A percentile compares a stretch with the other conserved stretches of the same genome.
These are phyloP conservation scores for Suhomyces sp. DNA, from an alignment of 805 yeast species.

Conservation along the genomic window DNA sequence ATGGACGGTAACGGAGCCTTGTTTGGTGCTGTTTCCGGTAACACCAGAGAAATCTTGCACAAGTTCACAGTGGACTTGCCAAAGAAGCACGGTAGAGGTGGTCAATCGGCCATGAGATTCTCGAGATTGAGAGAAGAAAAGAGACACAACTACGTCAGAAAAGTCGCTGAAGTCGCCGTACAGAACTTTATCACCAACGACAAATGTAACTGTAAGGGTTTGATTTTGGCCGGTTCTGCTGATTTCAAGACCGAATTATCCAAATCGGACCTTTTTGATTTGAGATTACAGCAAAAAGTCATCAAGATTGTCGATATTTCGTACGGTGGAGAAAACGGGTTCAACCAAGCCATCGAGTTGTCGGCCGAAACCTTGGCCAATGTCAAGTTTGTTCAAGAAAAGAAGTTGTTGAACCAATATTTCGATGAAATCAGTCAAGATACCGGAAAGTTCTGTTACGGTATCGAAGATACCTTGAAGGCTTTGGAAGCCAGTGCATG, in stretches of 20 bases:
- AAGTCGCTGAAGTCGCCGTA: slow-evolving; percentile 97
- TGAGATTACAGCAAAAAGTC: slow-evolving; percentile 81
- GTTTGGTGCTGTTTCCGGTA: slow-evolving; percentile 93
- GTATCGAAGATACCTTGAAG: slow-evolving; percentile 93
- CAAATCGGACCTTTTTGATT: slow-evolving; percentile 90
- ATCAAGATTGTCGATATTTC: slow-evolving; percentile 94
- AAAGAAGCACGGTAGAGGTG: slow-evolving; percentile 99
- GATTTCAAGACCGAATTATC: slow-evolving; percentile 95
- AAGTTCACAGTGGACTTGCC: slow-evolving; percentile 96
- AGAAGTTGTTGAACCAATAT: slow-evolving; percentile 86
- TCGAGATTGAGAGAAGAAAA: slow-evolving; percentile 98
- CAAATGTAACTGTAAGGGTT: slow-evolving; percentile 90
- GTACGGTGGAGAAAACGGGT: slow-evolving; percentile 99
- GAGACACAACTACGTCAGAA: slow-evolving; percentile 97
- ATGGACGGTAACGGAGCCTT: slow-evolving; percentile 99
- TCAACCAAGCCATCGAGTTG: slow-evolving; percentile 97
- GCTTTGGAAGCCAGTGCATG: slow-evolving; percentile 96
- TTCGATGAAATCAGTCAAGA: slow-evolving; percentile 98
- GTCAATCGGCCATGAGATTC: slow-evolving; percentile 99
- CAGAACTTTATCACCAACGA: slow-evolving; percentile 95
- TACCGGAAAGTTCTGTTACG: slow-evolving; percentile 96
- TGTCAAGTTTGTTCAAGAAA: slow-evolving; percentile 97
- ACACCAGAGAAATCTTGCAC: slow-evolving; percentile 93
- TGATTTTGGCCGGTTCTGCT: slow-evolving; percentile 97
- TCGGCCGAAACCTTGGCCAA: slow-evolving; percentile 96